Conservation (phyloP, 495 filamentous ascomycete species). For the Talaromyces adpressus region DNA sequence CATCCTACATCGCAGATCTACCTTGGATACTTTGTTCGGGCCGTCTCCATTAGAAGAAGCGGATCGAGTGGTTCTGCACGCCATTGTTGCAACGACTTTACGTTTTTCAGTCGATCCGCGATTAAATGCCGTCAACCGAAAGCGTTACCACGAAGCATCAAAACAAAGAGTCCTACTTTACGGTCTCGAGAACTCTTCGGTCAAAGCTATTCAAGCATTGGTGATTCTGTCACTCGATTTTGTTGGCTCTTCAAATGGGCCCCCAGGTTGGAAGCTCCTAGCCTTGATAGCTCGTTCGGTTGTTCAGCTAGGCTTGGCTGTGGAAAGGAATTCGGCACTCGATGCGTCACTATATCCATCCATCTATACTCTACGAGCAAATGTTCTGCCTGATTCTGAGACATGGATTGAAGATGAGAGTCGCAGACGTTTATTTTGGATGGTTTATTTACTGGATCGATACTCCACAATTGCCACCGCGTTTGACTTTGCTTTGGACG, state of each 20-base stretch:
- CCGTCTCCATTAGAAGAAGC: conserved; percentile 66
- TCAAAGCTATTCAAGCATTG: conserved; percentile 78
- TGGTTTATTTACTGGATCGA: conserved; percentile 82
- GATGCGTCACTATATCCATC: conserved; percentile 68
- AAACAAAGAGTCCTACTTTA: conserved; percentile 82
- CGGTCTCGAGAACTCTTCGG: conserved; percentile 79
- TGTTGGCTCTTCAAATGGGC: conserved; percentile 73
- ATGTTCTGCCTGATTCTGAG: conserved; percentile 71
- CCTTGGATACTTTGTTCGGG: conserved; percentile 75
- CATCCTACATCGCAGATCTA: conserved; percentile 73
- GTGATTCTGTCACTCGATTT: conserved; percentile 76
- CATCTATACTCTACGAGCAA: conserved; percentile 78
- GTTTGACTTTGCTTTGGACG: conserved; percentile 81
- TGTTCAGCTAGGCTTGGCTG: conserved; percentile 75
- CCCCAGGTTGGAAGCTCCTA: conserved; percentile 82
- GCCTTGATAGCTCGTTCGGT: conserved; percentile 80
- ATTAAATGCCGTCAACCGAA: conserved; percentile 61
- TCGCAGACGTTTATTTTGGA: conserved; percentile 79
- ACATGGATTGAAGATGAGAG: conserved; percentile 88
- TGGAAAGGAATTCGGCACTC: conserved; percentile 69
- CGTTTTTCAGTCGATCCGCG: conserved; percentile 70
- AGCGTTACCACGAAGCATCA: conserved; percentile 67
- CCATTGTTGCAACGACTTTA: conserved; percentile 79
- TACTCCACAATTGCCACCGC: conserved; percentile 85
- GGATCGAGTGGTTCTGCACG: conserved; percentile 75